phyloP scores from a whole-genome alignment of 2,329 filamentous ascomycete genomes.

The Verticillium alfalfae region DNA sequence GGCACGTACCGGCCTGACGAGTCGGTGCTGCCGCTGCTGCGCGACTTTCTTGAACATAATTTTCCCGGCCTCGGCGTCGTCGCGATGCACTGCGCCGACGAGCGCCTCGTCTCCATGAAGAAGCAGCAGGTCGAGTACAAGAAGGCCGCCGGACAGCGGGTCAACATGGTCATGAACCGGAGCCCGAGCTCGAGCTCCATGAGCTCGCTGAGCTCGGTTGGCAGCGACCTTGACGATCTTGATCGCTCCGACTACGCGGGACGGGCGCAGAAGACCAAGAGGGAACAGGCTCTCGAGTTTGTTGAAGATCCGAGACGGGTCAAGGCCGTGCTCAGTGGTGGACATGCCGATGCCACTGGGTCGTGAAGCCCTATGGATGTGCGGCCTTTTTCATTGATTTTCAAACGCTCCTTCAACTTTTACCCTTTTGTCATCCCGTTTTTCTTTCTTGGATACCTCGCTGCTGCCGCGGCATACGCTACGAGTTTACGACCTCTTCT shows the following conservation, averaged over 20 bases:
- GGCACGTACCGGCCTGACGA: slow-evolving; percentile 90
- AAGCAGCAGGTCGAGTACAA: slow-evolving; percentile 68
- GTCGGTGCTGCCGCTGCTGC: slow-evolving; percentile 65
- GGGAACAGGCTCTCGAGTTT: slow-evolving; percentile 44
- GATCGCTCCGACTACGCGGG: slow-evolving; percentile 16
- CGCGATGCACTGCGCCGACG: slow-evolving; percentile 72
- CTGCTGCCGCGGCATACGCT: background rate
- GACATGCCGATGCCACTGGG: too few relatives aligned
- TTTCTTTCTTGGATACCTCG: background rate
- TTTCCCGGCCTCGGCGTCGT: slow-evolving; percentile 73
- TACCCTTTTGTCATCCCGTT: background rate
- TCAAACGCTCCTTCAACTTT: background rate
- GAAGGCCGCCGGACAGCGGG: slow-evolving; percentile 51
- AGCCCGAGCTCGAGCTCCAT: slow-evolving; percentile 36
- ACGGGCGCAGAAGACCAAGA: slow-evolving; percentile 36
- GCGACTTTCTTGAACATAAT: slow-evolving; percentile 63
- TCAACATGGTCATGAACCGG: slow-evolving; percentile 53
- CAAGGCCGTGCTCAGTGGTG: slow-evolving; percentile 24
- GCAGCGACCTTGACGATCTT: slow-evolving; percentile 44
- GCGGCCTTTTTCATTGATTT: background rate
- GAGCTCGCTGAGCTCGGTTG: slow-evolving; percentile 44
- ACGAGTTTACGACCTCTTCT: background rate
- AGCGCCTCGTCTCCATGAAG: slow-evolving; percentile 71
- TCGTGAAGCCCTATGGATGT: background rate
- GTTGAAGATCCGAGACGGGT: slow-evolving; percentile 43